phyloP scores from a whole-genome alignment of 805 yeast species.

The Saccharomycopsis sp. region DNA sequence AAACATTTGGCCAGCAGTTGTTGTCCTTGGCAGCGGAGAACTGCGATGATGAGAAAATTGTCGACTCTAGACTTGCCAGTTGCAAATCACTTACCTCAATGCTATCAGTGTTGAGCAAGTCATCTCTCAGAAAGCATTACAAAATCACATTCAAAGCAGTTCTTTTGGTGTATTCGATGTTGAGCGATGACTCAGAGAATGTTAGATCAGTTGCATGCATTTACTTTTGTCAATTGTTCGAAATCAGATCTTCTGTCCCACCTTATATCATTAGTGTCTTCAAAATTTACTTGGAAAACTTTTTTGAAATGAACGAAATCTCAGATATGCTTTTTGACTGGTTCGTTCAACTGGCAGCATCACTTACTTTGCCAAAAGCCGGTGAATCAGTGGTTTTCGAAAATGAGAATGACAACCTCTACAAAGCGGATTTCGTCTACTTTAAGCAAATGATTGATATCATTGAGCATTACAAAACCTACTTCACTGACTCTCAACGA shows the following conservation, averaged over 20 bases:
- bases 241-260: not conserved
- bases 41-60: constrained; percentile 31
- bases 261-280: constrained; percentile 3
- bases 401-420: constrained; percentile 59
- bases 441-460: constrained; percentile 1
- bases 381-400: too few species aligned
- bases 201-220: constrained; percentile 10
- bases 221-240: constrained; percentile 6
- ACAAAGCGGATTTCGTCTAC: constrained; percentile 28
- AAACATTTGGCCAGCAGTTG: constrained; percentile 19
- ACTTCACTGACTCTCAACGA: too few species aligned
- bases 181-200: constrained; percentile 14
- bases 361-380: too few species aligned
- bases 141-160: too few species aligned
- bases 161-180: constrained; percentile 12
- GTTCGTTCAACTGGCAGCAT: too few species aligned
- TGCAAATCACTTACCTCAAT: constrained; percentile 12
- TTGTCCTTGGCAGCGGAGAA: constrained; percentile 25
- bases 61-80: constrained; percentile 12
- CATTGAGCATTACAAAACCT: too few species aligned
- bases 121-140: too few species aligned
- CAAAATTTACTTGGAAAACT: too few species aligned
- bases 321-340: too few species aligned
- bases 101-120: constrained; percentile 10
- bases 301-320: too few species aligned